Evolutionary conservation across 352 stramenopile genomes (phyloP).

Genomic region (Pythium biforme): DNA sequence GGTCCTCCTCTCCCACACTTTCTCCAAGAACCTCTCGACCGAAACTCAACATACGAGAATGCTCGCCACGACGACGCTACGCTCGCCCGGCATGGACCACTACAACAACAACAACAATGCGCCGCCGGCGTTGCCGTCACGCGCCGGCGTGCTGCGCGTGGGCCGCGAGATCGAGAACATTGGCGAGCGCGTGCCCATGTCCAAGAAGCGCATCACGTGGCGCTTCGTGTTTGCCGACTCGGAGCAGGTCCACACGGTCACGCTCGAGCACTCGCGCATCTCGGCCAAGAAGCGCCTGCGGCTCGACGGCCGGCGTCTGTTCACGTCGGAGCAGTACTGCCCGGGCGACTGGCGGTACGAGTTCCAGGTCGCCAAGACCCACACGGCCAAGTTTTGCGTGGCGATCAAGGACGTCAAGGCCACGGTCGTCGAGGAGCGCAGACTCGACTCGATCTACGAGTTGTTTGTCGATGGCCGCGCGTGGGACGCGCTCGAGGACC

Average conservation of each 20-base stretch:
- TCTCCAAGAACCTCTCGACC: no score
- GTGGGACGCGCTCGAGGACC: constrained; percentile 69
- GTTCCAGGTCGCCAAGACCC: constrained; percentile 49
- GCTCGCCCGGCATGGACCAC: not conserved
- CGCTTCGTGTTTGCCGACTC: constrained; percentile 75
- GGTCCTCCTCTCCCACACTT: no score
- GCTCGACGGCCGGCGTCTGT: constrained; percentile 73
- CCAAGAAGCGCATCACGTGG: constrained; percentile 86
- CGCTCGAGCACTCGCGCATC: constrained; percentile 81
- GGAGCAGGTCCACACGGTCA: constrained; percentile 81
- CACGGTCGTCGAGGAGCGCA: constrained; percentile 67
- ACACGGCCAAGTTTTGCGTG: constrained; percentile 48
- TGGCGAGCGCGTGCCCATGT: constrained; percentile 70
- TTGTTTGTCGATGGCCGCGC: constrained; percentile 56
- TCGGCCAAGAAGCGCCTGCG: constrained; percentile 82
- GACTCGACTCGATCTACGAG: constrained; percentile 70
- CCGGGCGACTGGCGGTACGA: constrained; percentile 74
- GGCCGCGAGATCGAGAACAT: constrained; percentile 81
- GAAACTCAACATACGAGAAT: no score
- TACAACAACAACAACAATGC: not conserved
- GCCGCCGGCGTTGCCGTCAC: constrained; percentile 6
- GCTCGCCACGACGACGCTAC: constrained; percentile 5
- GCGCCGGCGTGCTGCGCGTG: constrained; percentile 51
- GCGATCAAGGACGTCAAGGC: constrained; percentile 74
- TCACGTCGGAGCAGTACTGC: constrained; percentile 67